Percentiles rank a stretch among this genome's conserved stretches.
phyloP scores from a whole-genome alignment of 177 flowering plant genomes.

The Vitis hybrid region DNA sequence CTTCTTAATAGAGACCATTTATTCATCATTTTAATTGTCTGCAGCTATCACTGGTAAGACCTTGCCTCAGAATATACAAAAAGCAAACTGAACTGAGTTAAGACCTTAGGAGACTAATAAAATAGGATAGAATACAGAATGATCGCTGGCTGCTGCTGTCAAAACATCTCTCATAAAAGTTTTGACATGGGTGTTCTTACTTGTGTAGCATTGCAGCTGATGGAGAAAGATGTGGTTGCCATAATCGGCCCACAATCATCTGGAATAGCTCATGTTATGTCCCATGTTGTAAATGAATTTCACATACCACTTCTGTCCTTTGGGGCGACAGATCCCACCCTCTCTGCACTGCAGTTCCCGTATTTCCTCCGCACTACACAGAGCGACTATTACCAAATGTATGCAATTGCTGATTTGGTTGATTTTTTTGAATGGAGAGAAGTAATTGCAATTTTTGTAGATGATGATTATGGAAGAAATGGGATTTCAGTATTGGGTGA shows the following conservation, averaged over 20 bases:
- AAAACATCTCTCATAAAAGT: too few species aligned
- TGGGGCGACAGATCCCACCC: slow-evolving; percentile 85
- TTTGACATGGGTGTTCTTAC: slow-evolving; percentile 14
- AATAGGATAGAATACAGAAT: not conserved
- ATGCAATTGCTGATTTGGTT: slow-evolving; percentile 74
- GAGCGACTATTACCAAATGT: slow-evolving; percentile 78
- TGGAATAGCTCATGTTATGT: slow-evolving; percentile 78
- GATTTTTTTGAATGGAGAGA: slow-evolving; percentile 68
- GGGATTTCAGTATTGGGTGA: slow-evolving; percentile 76
- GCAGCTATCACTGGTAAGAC: too few species aligned
- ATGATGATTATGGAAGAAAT: slow-evolving; percentile 84
- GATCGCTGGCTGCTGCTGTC: too few species aligned
- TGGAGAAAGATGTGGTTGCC: slow-evolving; percentile 70
- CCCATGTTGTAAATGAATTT: slow-evolving; percentile 76
- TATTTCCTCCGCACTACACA: slow-evolving; percentile 74
- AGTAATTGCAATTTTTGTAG: slow-evolving; percentile 76
- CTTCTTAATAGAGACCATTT: too few species aligned
- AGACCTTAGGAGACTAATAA: too few species aligned
- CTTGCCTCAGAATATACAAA: too few species aligned
- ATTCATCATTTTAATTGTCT: too few species aligned
- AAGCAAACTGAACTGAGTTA: too few species aligned
- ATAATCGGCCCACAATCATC: slow-evolving; percentile 89
- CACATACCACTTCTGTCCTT: slow-evolving; percentile 85
- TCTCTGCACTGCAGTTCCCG: slow-evolving; percentile 68
- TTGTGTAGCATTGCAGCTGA: slow-evolving; percentile 69